Base-by-base conservation (phyloP, 2,329 filamentous ascomycete species). In the Calonectria hawksworthii region DNA sequence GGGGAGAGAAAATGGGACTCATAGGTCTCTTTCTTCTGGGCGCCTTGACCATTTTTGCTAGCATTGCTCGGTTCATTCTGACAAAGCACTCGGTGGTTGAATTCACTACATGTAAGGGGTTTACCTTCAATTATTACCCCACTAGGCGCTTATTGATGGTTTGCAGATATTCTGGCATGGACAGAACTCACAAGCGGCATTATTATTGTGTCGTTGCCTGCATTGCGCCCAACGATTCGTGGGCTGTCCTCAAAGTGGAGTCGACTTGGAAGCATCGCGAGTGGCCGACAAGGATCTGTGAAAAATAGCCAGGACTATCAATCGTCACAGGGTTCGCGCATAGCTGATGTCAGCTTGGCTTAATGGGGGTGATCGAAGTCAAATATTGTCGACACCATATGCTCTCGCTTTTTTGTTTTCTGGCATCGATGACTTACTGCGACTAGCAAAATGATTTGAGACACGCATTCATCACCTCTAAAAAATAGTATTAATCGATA, bases 161-260 rank as follows among this genome's bases (percentile, higher is more conserved):
- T 14, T 21, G 6, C 4, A 68, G 65, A 68, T 41, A 54, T 68
- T 47, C 34, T 68, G 28, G 50, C 50, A 56, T 68, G 50, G 65
- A 41, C 23, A 0, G 51, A 68, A 47, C 28, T 68, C 11, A 56
- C 65, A 32, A 32, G 23, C 2, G 50, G 41, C 16, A 68, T 56
- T 11, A 54, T 68, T 23, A 56, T 68, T 3, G 65, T 54, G 3
- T 54, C 65, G 7, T 23, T 68, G 4, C 65, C 65, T 18, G n/a
- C 65, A 18, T 56, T 68, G 21, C 65, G 65, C 4, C 65, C 65
- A n/a, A 9, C 44, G 23, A 50, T 68, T 30, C 30, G 47, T 9
- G n/a, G 47, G 0, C 13, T 54, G 18, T 28, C 65, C 8, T 54
- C 34, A 41, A 65, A 16, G 7, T 65, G 61, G 41, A 23, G 28